Conservation (phyloP, 2,329 filamentous ascomycete genomes). For the Beauveria sp. region DNA sequence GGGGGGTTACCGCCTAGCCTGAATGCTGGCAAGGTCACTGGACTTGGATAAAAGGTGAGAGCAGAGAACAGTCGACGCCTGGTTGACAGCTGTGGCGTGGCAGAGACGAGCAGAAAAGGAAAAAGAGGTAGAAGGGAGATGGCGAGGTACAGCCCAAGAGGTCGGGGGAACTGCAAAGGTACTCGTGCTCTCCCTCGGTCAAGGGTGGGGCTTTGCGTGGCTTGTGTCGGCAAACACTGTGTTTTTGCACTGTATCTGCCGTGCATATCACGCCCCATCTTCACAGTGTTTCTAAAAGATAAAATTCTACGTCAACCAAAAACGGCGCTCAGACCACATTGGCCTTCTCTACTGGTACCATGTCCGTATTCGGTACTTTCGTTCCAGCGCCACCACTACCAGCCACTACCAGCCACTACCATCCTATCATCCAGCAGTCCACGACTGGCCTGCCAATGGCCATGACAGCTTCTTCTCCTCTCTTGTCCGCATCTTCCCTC, state of each 20-base stretch:
- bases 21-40: slow-evolving; percentile 4
- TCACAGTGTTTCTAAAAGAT: not conserved
- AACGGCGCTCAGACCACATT: not conserved
- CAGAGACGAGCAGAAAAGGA: not conserved
- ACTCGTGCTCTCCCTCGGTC: not conserved
- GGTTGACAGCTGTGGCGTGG: not conserved
- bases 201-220: not conserved
- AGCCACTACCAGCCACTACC: not conserved
- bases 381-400: not conserved
- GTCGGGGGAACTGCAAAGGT: slow-evolving; percentile 8
- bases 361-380: slow-evolving; percentile 7
- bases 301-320: not conserved
- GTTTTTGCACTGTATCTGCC: not conserved
- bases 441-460: too few species aligned
- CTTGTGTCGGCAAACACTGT: not conserved
- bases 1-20: slow-evolving; percentile 13
- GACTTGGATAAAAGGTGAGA: slow-evolving; percentile 2
- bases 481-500: not conserved
- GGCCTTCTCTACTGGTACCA: not conserved
- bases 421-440: too few species aligned
- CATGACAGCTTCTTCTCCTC: not conserved
- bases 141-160: not conserved
- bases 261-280: not conserved
- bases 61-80: not conserved
- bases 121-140: not conserved